phyloP scores from a whole-genome alignment of 2,329 filamentous ascomycete genomes.

The Coniochaeta sp. region DNA sequence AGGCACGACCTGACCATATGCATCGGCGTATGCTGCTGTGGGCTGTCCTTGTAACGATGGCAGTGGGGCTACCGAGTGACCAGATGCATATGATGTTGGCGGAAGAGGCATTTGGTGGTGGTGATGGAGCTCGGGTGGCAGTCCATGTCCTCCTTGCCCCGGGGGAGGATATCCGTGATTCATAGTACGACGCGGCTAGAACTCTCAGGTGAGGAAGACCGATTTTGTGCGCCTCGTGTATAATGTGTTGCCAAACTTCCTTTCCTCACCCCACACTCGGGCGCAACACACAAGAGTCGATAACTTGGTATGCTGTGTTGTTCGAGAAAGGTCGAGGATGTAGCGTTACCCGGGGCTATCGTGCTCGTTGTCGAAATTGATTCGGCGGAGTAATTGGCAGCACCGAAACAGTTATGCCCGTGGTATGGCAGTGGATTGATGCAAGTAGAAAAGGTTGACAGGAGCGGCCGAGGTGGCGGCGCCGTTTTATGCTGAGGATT shows the following conservation, averaged over 20 bases:
- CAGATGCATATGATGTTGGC: neutral
- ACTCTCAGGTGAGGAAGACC: neutral
- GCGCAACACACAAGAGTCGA: neutral
- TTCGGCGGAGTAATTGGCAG: neutral
- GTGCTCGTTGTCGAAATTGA: neutral
- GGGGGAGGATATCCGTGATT: constrained; percentile 1
- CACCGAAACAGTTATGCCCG: neutral
- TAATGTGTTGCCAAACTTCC: neutral
- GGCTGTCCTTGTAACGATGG: neutral
- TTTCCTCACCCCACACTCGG: neutral
- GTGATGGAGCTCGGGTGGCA: neutral
- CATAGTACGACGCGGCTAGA: neutral
- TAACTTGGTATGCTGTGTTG: too few relatives aligned
- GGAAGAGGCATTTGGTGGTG: constrained; percentile 2
- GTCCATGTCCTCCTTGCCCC: neutral
- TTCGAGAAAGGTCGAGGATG: neutral
- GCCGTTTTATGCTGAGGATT: neutral
- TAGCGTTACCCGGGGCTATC: neutral
- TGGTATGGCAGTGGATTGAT: neutral
- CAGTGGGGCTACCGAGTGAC: neutral
- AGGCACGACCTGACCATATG: neutral
- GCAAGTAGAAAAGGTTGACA: neutral
- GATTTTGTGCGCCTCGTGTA: neutral
- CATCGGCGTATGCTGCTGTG: neutral
- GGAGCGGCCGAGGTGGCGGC: neutral